Conservation (phyloP, 2,329 filamentous ascomycete genomes). For the Aspergillus japonicus region DNA sequence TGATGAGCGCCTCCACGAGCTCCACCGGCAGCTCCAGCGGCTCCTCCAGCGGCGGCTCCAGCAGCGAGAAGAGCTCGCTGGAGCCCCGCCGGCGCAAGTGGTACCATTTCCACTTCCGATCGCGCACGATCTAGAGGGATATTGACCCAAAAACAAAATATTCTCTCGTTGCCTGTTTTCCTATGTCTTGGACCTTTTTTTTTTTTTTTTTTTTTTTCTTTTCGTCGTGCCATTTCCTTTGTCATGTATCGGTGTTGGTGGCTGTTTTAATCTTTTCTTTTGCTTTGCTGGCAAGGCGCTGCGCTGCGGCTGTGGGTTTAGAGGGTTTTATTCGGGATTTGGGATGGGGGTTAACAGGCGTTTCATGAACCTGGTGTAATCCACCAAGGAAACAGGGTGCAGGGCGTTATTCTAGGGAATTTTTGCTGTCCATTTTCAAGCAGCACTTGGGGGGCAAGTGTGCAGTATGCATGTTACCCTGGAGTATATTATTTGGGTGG, state of each 20-base stretch:
- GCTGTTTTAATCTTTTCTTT: background rate
- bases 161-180: background rate
- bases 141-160: background rate
- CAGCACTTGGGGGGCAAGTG: too few relatives aligned
- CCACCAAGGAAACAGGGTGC: background rate
- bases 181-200: background rate
- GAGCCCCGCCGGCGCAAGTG: conserved; percentile 27
- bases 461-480: background rate
- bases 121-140: conserved; percentile 18
- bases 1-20: conserved; percentile 2
- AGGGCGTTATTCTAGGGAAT: background rate
- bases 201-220: background rate
- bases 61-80: conserved; percentile 26
- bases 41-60: background rate
- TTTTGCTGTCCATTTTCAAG: too few relatives aligned
- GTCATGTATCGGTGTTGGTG: conserved; percentile 1
- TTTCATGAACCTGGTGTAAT: background rate
- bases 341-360: background rate
- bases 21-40: background rate
- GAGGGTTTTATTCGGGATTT: background rate
- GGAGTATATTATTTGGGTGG: background rate
- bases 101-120: conserved; percentile 32
- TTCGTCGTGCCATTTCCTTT: conserved; percentile 5
- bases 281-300: background rate
- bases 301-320: background rate